Percentiles rank a stretch among this genome's conserved stretches.
Evolutionary conservation across 2,329 filamentous ascomycete genomes (phyloP).

Genomic region (Colletotrichum australisinense): DNA sequence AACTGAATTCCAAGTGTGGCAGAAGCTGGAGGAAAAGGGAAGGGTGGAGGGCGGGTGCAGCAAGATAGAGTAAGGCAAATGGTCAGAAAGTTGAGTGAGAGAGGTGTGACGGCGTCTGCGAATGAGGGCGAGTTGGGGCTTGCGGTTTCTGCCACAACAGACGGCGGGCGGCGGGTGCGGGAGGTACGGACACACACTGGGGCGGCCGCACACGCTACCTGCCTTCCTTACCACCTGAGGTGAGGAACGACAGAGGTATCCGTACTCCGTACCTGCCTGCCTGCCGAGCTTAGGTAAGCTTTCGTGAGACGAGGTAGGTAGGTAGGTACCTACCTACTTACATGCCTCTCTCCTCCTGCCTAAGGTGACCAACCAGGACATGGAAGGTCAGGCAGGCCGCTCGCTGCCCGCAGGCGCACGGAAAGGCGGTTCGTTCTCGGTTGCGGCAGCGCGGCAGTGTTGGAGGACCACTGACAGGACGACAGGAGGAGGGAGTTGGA

Average conservation of each 20-base stretch:
- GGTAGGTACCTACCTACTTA: neutral
- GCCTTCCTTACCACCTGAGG: neutral
- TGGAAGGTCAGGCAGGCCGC: too few species aligned
- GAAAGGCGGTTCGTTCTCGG: neutral
- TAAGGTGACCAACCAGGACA: neutral
- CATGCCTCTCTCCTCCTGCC: too few species aligned
- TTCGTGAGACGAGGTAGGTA: neutral
- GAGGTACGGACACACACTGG: constrained; percentile 25
- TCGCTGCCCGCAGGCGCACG: too few species aligned
- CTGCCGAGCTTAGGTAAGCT: constrained; percentile 2
- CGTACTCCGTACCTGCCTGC: neutral
- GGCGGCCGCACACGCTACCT: constrained; percentile 3
- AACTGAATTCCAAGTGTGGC: constrained; percentile 34
- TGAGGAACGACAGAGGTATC: neutral
- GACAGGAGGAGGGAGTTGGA: neutral
- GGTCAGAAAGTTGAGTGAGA: constrained; percentile 23
- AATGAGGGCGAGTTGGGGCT: constrained; percentile 24
- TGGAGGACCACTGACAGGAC: neutral
- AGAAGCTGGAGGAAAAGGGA: constrained; percentile 36
- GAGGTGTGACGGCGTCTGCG: constrained; percentile 21
- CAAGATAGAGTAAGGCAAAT: constrained; percentile 19
- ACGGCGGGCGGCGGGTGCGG: constrained; percentile 8
- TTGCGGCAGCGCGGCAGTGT: neutral
- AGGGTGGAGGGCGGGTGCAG: constrained; percentile 33
- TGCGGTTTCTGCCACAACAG: constrained; percentile 29